These are phyloP conservation scores for Suillus weaverae DNA, from an alignment of 768 basidiomycete species.

Conservation along the genomic window DNA sequence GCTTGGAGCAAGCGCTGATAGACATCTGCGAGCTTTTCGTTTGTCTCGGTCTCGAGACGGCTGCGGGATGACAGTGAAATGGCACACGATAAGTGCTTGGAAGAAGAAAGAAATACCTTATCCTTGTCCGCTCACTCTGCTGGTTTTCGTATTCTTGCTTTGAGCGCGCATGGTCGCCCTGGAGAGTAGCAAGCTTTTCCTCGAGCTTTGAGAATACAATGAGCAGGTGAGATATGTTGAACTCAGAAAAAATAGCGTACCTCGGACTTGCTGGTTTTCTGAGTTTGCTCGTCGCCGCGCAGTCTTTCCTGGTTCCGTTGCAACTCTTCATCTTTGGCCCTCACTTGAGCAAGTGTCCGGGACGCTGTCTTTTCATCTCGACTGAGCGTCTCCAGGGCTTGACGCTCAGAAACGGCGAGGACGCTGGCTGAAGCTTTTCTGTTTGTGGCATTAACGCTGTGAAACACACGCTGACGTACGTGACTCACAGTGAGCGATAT, in stretches of 20 bases:
- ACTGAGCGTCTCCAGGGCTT: constrained; percentile 73
- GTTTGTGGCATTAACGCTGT: neutral
- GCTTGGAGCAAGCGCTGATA: constrained; percentile 87
- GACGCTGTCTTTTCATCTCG: constrained; percentile 79
- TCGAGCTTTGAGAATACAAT: constrained; percentile 45
- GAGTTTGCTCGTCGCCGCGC: constrained; percentile 49
- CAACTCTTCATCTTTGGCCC: constrained; percentile 68
- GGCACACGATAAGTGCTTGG: neutral
- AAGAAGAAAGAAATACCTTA: constrained; percentile 53
- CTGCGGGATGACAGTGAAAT: constrained; percentile 39
- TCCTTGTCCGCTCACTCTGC: constrained; percentile 77
- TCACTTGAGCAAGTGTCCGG: constrained; percentile 63
- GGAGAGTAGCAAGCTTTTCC: constrained; percentile 52
- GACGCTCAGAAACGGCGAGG: constrained; percentile 84
- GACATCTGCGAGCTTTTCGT: constrained; percentile 84
- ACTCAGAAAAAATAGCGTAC: constrained; percentile 35
- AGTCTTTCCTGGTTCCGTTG: constrained; percentile 58
- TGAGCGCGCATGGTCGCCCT: constrained; percentile 60
- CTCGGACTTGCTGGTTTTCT: constrained; percentile 56
- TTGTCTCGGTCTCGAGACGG: constrained; percentile 86
- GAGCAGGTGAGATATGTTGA: constrained; percentile 1
- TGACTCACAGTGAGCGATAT: constrained; percentile 47
- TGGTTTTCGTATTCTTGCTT: constrained; percentile 84
- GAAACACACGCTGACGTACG: neutral
- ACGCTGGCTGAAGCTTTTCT: constrained; percentile 82